Conservation (phyloP, 768 basidiomycete species). For the Lyophyllum atratum region DNA sequence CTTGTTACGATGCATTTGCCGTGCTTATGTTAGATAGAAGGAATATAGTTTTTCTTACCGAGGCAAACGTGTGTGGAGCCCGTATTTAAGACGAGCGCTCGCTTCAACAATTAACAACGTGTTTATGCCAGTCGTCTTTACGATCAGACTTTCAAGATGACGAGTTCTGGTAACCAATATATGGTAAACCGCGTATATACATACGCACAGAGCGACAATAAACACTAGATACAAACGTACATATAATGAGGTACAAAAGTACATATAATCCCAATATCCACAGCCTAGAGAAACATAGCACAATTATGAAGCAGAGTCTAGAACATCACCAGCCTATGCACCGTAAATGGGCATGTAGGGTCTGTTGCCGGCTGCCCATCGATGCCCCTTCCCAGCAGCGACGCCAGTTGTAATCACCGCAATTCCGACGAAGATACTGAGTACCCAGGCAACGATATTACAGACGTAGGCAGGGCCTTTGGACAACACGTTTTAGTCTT, state of each 20-base stretch:
- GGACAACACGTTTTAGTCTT: neutral
- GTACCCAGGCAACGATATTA: slow-evolving; percentile 63
- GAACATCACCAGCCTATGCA: neutral
- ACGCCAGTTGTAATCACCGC: slow-evolving; percentile 65
- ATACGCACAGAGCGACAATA: neutral
- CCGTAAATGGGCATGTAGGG: slow-evolving; percentile 50
- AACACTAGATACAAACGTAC: neutral
- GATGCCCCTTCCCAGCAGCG: slow-evolving; percentile 59
- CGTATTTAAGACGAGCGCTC: too few relatives aligned
- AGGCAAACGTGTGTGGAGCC: neutral
- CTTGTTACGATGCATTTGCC: slow-evolving; percentile 44
- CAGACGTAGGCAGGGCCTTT: slow-evolving; percentile 63
- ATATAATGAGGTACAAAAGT: too few relatives aligned
- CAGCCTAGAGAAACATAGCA: neutral
- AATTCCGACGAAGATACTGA: slow-evolving; percentile 49
- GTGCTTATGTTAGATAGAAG: slow-evolving; percentile 35
- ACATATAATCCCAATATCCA: neutral
- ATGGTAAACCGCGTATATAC: neutral
- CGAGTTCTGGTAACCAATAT: neutral
- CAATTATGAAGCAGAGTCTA: neutral
- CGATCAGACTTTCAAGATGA: too few relatives aligned
- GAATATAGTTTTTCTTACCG: neutral
- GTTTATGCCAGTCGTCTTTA: too few relatives aligned
- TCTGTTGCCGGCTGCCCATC: slow-evolving; percentile 79
- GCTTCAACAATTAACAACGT: too few relatives aligned